Conservation (phyloP, 192 early-diverging fungal species). For the Entomortierella chlamydospora region DNA sequence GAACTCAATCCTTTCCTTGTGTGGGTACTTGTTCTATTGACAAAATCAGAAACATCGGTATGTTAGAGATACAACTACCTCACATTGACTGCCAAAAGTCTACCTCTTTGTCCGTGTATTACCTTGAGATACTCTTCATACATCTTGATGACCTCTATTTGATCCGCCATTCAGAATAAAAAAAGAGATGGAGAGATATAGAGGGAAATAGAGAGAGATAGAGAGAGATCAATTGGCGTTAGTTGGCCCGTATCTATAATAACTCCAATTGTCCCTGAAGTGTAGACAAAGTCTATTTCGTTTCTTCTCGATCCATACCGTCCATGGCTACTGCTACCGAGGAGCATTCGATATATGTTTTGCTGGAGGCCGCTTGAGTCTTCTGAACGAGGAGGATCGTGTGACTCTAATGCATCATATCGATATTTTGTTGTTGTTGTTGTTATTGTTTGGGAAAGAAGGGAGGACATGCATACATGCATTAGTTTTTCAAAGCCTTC, state of each 20-base stretch:
- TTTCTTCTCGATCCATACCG: conserved; percentile 22
- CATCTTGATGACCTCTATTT: conserved; percentile 48
- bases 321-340: conserved; percentile 55
- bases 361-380: conserved; percentile 40
- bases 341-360: conserved; percentile 47
- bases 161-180: not conserved
- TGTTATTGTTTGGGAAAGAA: too few relatives aligned
- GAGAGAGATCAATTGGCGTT: not conserved
- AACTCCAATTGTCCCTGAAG: not conserved
- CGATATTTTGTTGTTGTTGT: too few relatives aligned
- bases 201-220: too few relatives aligned
- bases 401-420: conserved; percentile 31
- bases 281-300: not conserved
- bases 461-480: too few relatives aligned
- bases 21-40: conserved; percentile 45
- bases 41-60: not conserved
- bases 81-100: not conserved
- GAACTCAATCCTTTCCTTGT: conserved; percentile 49
- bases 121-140: conserved; percentile 52
- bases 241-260: not conserved
- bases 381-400: conserved; percentile 52
- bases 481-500: too few relatives aligned
- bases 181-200: too few relatives aligned
- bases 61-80: not conserved
- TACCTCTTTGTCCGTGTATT: not conserved